Evolutionary conservation across 2,329 filamentous ascomycete genomes (phyloP).

Genomic region (Sarocladium brachiariae): DNA sequence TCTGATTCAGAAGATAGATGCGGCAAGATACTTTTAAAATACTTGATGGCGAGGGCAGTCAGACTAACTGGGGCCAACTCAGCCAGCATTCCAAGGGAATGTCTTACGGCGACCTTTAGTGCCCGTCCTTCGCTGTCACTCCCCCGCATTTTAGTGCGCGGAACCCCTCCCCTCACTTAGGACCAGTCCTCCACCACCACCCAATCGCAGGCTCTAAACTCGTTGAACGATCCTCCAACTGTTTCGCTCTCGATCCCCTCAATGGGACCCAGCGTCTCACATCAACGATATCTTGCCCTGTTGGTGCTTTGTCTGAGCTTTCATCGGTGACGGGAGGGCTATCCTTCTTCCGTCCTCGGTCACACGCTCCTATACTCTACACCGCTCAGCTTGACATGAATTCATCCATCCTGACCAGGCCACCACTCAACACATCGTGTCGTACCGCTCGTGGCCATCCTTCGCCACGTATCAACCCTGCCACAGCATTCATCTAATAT

Average conservation of each 20-base stretch:
- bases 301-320: not conserved
- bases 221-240: not conserved
- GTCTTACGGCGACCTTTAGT: not conserved
- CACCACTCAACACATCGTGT: not conserved
- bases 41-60: too few relatives aligned
- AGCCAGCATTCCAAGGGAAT: not conserved
- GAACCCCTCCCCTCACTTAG: not conserved
- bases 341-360: not conserved
- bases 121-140: not conserved
- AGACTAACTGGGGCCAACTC: not conserved
- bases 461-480: slow-evolving; percentile 7
- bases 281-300: not conserved
- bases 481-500: slow-evolving; percentile 6
- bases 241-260: not conserved
- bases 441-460: not conserved
- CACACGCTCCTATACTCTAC: not conserved
- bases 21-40: too few relatives aligned
- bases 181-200: not conserved
- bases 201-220: not conserved
- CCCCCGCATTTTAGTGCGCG: slow-evolving; percentile 4
- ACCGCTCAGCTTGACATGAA: not conserved
- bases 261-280: not conserved
- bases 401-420: not conserved
- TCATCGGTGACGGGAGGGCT: not conserved
- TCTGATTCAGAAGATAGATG: too few relatives aligned